phyloP scores from a whole-genome alignment of 768 basidiomycete genomes.

The Dioszegia aurantiaca region DNA sequence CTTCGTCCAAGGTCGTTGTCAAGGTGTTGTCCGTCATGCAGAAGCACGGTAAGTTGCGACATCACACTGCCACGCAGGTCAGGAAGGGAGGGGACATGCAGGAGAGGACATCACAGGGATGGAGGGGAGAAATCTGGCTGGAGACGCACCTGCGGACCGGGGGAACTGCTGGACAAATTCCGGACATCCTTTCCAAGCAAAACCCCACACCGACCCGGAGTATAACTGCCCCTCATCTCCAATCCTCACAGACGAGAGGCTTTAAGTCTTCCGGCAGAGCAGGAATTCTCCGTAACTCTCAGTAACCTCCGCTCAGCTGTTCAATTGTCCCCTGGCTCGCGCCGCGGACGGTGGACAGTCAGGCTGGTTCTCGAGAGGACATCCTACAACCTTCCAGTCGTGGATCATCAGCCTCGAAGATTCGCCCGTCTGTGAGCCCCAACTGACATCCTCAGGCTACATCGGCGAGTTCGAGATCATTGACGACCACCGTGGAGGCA shows the following conservation, averaged over 20 bases:
- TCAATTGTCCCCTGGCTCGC: slow-evolving; percentile 14
- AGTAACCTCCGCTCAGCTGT: slow-evolving; percentile 5
- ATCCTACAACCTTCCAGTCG: slow-evolving; percentile 1
- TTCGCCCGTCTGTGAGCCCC: slow-evolving; percentile 5
- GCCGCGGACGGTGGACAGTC: slow-evolving; percentile 22
- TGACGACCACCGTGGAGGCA: slow-evolving; percentile 97
- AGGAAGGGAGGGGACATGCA: no score
- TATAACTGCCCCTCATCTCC: slow-evolving; percentile 53
- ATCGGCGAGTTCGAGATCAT: slow-evolving; percentile 98
- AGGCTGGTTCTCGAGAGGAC: slow-evolving; percentile 40
- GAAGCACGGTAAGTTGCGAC: slow-evolving; percentile 74
- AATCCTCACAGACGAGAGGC: slow-evolving; percentile 50
- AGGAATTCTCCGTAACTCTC: slow-evolving; percentile 19
- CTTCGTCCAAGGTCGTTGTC: slow-evolving; percentile 95
- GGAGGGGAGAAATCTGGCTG: neutral
- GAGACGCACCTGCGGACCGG: neutral
- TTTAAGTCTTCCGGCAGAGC: slow-evolving; percentile 54
- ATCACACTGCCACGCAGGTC: no score
- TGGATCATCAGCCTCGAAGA: neutral
- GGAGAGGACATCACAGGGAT: no score
- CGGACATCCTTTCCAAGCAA: neutral
- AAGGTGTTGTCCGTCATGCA: slow-evolving; percentile 99
- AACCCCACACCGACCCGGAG: slow-evolving; percentile 33
- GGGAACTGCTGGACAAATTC: slow-evolving; percentile 1
- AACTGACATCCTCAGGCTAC: slow-evolving; percentile 63